Evolutionary conservation across 306 rosid species (phyloP), one percentile per base, ranked within the genome.

Genomic region (Prosopis cineraria): DNA sequence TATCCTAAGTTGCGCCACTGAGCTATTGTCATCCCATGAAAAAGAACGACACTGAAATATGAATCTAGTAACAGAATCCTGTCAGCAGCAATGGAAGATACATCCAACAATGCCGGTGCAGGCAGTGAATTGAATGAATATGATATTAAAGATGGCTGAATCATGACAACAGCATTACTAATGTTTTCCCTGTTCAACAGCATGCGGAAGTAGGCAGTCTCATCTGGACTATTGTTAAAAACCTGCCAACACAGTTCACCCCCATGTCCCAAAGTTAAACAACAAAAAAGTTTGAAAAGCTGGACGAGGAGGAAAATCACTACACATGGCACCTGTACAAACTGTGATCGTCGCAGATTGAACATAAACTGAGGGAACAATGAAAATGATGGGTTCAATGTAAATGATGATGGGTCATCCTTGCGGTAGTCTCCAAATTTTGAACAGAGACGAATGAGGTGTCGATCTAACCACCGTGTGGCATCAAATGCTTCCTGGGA

Each of bases 1-100:
- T 92, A 95, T 75, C 99, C 99, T 87, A 90, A 74, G 83, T 93
- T 95, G 70, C 99, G 99, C 99, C 99, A 95, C 85, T 95, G 99
- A 74, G 99, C 99, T 71, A 95, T 93, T 55, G 95, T 93, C 97
- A 93, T 87, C 81, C 99, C 99, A 76, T 95, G 99, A 91, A 93
- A 93, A 88, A 93, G 64, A 78, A 95, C 99, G 66, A 95, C 87
- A 77, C 96, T 93, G 81, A 95, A 93, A 84, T 91, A 93, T 17
- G 99, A 87, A 87, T 95, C 98, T 66, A 95, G 86, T 87, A 95
- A 82, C 79, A 95, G 91, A 87, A 95, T 95, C 72, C 87, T 88
- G 76, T 95, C 98, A 12, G 96, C 91, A 16, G 93, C 90, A 76
- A 95, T 93, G 70, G 99, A 93, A 64, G 99, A 90, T 64, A 95